phyloP scores from a whole-genome alignment of 495 filamentous ascomycete genomes.

The Tuber indicum region DNA sequence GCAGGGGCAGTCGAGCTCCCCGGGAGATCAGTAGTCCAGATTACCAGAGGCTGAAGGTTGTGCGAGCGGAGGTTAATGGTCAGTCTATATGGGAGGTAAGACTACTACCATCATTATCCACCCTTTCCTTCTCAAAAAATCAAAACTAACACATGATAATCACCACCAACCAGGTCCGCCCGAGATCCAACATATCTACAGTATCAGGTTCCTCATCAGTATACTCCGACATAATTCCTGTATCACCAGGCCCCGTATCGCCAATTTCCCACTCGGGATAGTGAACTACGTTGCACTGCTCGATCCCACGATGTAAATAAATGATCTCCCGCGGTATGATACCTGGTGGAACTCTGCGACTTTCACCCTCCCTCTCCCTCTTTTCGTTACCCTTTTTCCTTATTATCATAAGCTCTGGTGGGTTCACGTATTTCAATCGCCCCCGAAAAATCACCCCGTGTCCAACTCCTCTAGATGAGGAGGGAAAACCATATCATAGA shows the following conservation, averaged over 20 bases:
- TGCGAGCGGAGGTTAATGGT: slow-evolving; percentile 33
- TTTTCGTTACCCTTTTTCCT: not conserved
- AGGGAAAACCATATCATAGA: not conserved
- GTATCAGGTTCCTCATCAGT: not conserved
- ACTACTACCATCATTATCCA: not conserved
- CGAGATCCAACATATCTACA: not conserved
- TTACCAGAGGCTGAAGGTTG: slow-evolving; percentile 27
- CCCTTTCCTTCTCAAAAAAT: not conserved
- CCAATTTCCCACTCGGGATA: not conserved
- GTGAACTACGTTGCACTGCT: not conserved
- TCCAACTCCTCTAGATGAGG: not conserved
- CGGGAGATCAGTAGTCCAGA: slow-evolving; percentile 15
- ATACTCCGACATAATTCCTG: not conserved
- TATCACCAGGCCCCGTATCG: not conserved
- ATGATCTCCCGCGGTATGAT: not conserved
- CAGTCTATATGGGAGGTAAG: slow-evolving; percentile 29
- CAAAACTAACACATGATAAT: not conserved
- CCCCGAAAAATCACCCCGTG: not conserved
- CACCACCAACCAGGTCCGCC: not conserved
- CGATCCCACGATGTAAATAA: not conserved
- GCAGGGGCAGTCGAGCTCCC: slow-evolving; percentile 7
- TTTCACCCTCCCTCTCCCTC: not conserved
- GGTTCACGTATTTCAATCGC: not conserved
- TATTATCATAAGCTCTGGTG: not conserved
- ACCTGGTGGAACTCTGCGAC: not conserved